Base-by-base conservation (phyloP, 495 filamentous ascomycete genomes). In the Glarea lozoyensis region DNA sequence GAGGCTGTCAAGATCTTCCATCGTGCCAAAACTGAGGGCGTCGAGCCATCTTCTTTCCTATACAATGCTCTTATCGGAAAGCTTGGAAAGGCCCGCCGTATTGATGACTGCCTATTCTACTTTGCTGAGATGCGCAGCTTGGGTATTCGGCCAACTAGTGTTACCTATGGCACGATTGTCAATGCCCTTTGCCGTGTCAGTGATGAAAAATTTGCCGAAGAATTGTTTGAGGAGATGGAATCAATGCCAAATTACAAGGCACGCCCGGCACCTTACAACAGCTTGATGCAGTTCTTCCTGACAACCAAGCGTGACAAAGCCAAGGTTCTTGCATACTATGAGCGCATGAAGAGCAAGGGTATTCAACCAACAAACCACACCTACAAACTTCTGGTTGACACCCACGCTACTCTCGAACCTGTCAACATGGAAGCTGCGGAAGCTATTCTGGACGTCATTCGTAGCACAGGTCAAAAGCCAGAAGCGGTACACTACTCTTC, bases 181-280 rank as follows among this genome's bases (percentile, higher is more conserved):
- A 98, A 98, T 52, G 92, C 92, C 25, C 76, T 97, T 4, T 95
- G 88, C 69, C 88, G 92, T 46, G 93, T 97, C 43, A 92, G 86
- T 56, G 90, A 98, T 49, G 92, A 97, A 64, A 88, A 88, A 41
- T 94, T 96, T 56, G 92, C 92, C 36, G 92, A 96, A 56, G 86
- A 98, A 62, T 81, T 97, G 53, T 97, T 98, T 60, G 86, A 96
- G 53, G 93, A 98, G 68, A 98, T 98, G 92, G 92, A 98, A 68
- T 79, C 79, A 29, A 94, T 94, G 85, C 85, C 88, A 29, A 97
- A 97, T 68, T 98, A 97, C 78, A 95, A 97, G 69, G 86, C 92
- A 30, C 79, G 92, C 5, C 86, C 93, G 2, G 92, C 92, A 9
- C 92, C 92, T 3, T 98, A 98, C 72, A 96, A 98, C 68, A 90